These are phyloP conservation scores for Scolecobasidium constrictum DNA, from an alignment of 2,329 filamentous ascomycete species.

Conservation along the genomic window DNA sequence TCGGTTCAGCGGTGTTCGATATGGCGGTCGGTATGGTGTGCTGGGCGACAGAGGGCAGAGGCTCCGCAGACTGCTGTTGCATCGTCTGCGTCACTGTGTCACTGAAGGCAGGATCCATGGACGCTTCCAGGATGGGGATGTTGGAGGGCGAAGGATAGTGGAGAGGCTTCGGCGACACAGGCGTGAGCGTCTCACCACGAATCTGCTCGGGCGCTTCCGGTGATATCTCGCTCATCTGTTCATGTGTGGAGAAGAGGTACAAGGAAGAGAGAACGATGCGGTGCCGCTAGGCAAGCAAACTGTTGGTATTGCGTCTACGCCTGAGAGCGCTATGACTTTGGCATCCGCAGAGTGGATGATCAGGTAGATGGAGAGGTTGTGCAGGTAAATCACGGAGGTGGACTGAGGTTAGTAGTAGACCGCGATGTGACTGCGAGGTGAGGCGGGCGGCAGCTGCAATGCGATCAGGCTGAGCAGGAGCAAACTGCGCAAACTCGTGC, in stretches of 20 bases:
- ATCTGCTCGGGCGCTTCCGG: slow-evolving; percentile 48
- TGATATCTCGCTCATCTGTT: slow-evolving; percentile 44
- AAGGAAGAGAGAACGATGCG: neutral
- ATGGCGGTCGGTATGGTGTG: neutral
- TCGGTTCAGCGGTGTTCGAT: neutral
- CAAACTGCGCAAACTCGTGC: too few species aligned
- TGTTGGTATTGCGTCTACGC: neutral
- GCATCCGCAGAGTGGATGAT: too few species aligned
- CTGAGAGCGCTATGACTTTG: neutral
- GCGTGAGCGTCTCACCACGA: slow-evolving; percentile 54
- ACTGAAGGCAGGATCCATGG: slow-evolving; percentile 62
- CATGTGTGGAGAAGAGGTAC: neutral
- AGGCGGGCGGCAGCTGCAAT: too few species aligned
- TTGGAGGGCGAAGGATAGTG: slow-evolving; percentile 57
- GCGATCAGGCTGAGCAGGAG: too few species aligned
- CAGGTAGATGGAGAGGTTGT: too few species aligned
- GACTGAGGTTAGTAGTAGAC: too few species aligned
- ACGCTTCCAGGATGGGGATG: slow-evolving; percentile 58
- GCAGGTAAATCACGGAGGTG: too few species aligned
- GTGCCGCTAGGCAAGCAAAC: too few species aligned
- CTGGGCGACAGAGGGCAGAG: neutral
- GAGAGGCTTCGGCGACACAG: slow-evolving; percentile 59
- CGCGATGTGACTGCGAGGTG: too few species aligned
- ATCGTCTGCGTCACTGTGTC: slow-evolving; percentile 25
- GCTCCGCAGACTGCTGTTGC: slow-evolving; percentile 1